These are phyloP conservation scores for Botryotinia narcissicola DNA, from an alignment of 2,329 filamentous ascomycete genomes.

Conservation along the genomic window DNA sequence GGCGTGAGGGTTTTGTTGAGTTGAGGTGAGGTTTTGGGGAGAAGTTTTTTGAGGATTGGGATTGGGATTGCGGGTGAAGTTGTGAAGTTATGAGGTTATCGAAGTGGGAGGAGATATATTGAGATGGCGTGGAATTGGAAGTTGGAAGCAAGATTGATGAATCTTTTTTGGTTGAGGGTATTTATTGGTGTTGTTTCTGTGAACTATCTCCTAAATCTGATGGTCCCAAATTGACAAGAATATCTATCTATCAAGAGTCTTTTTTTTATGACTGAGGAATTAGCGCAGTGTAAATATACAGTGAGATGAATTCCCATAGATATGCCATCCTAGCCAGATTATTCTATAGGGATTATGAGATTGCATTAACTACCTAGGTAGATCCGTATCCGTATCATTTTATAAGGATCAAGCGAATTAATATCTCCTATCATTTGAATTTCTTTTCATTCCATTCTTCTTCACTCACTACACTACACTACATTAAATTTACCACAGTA, in stretches of 20 bases:
- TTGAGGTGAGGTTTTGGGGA: neutral
- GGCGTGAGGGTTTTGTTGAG: slow-evolving; percentile 17
- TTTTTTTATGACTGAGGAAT: neutral
- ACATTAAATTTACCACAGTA: neutral
- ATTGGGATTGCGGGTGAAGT: neutral
- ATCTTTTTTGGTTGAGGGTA: neutral
- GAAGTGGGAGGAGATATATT: neutral
- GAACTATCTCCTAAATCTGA: neutral
- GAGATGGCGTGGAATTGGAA: neutral
- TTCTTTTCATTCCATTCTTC: neutral
- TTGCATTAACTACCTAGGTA: neutral
- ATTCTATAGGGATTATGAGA: neutral
- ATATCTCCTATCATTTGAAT: neutral
- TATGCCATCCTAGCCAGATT: neutral
- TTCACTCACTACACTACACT: too few relatives aligned
- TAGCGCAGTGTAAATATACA: too few relatives aligned
- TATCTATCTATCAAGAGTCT: neutral
- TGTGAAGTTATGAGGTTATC: neutral
- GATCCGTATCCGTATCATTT: too few relatives aligned
- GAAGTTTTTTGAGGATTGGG: neutral
- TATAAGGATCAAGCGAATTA: neutral
- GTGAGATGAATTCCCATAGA: neutral
- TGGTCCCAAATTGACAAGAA: neutral
- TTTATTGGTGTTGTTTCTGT: neutral
- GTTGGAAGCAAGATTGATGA: neutral